Evolutionary conservation across 1,284 basidiomycete species (phyloP).

Genomic region (Ustilago shanxiensis): DNA sequence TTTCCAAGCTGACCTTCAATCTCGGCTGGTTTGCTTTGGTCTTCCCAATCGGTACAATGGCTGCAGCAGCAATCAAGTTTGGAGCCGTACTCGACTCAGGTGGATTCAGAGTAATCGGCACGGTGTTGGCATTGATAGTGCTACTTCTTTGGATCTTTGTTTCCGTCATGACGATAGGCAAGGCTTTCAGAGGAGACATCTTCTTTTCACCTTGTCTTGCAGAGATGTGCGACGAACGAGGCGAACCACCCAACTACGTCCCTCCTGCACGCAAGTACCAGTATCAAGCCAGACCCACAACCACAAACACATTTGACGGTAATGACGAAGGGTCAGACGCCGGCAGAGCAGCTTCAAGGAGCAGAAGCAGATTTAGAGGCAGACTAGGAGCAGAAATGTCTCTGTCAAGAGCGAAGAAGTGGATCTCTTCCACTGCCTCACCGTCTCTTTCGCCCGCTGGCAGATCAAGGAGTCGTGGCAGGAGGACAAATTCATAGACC

Average conservation of each 20-base stretch:
- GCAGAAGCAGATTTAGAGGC: constrained; percentile 12
- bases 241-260: constrained; percentile 48
- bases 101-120: constrained; percentile 52
- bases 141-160: constrained; percentile 54
- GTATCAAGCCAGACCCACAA: constrained; percentile 35
- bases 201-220: constrained; percentile 60
- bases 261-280: constrained; percentile 46
- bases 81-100: constrained; percentile 52
- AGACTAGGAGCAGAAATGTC: constrained; percentile 13
- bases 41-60: constrained; percentile 63
- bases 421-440: constrained; percentile 2
- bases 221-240: constrained; percentile 43
- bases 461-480: constrained; percentile 15
- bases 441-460: constrained; percentile 10
- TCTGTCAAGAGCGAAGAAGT: constrained; percentile 24
- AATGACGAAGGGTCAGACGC: background rate
- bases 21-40: constrained; percentile 62
- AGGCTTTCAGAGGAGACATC: constrained; percentile 32
- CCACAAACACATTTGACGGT: constrained; percentile 5
- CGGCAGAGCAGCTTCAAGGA: constrained; percentile 8
- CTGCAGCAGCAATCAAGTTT: constrained; percentile 49
- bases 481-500: background rate
- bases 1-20: constrained; percentile 57
- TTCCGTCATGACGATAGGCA: constrained; percentile 27
- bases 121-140: constrained; percentile 47